Percentiles rank a stretch among this genome's conserved stretches.
phyloP scores from a whole-genome alignment of 495 filamentous ascomycete genomes.

The Daldinia vernicosa region DNA sequence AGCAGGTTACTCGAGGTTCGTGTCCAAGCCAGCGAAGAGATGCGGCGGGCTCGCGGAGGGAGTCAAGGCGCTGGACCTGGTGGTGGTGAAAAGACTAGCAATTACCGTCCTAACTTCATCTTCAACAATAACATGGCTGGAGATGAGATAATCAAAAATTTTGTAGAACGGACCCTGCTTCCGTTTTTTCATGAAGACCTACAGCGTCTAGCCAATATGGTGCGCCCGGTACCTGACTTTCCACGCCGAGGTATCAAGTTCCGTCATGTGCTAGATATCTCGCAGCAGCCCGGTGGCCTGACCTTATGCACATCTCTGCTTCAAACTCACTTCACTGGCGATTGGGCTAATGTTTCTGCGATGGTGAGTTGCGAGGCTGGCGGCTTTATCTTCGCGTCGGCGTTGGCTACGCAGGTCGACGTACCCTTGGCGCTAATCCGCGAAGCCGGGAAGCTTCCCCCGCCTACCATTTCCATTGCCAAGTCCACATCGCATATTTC shows the following conservation, averaged over 20 bases:
- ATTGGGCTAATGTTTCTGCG: conserved; percentile 59
- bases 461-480: conserved; percentile 62
- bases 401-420: conserved; percentile 57
- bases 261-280: conserved; percentile 67
- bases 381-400: conserved; percentile 66
- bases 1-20: conserved; percentile 65
- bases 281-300: conserved; percentile 63
- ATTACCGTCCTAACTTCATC: conserved; percentile 57
- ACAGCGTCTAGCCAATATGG: conserved; percentile 62
- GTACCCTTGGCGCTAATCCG: conserved; percentile 65
- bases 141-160: conserved; percentile 50
- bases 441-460: conserved; percentile 67
- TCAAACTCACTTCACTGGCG: conserved; percentile 56
- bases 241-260: conserved; percentile 63
- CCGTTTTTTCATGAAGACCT: conserved; percentile 61
- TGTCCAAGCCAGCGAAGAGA: conserved; percentile 58
- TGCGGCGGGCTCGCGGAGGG: conserved; percentile 54
- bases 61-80: conserved; percentile 28
- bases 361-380: conserved; percentile 66
- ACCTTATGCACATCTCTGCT: conserved; percentile 64
- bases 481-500: conserved; percentile 68
- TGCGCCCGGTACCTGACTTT: conserved; percentile 60
- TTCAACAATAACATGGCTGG: conserved; percentile 62
- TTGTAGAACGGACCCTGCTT: conserved; percentile 59
- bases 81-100: conserved; percentile 39